phyloP scores from a whole-genome alignment of 805 yeast genomes.

The Wickerhamomyces mucosus region DNA sequence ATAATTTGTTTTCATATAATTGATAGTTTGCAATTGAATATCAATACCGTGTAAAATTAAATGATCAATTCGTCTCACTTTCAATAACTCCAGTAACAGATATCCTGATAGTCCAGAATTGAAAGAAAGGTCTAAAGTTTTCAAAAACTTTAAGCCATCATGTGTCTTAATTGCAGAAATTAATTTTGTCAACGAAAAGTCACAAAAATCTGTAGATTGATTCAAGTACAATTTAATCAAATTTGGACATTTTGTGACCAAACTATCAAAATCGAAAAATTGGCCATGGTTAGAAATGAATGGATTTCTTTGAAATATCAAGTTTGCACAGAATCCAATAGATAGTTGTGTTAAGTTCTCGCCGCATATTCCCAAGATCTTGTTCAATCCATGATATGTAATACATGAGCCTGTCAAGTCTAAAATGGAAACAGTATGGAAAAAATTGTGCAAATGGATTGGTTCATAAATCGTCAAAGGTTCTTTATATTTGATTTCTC shows the following conservation, averaged over 20 bases:
- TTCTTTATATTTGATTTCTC: constrained; percentile 10
- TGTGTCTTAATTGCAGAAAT: constrained; percentile 4
- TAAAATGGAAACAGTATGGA: constrained; percentile 7
- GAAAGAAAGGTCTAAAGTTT: constrained; percentile 16
- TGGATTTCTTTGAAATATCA: constrained; percentile 12
- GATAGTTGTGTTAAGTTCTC: constrained; percentile 6
- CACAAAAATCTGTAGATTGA: constrained; percentile 17
- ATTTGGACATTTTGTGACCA: constrained; percentile 9
- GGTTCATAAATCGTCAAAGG: constrained; percentile 8
- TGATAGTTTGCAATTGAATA: constrained; percentile 12
- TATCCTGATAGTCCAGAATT: constrained; percentile 15
- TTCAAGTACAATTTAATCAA: constrained; percentile 13
- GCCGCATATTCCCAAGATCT: constrained; percentile 11
- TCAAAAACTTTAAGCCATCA: constrained; percentile 3
- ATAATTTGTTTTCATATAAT: constrained; percentile 8
- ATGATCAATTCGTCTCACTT: constrained; percentile 5
- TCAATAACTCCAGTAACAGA: constrained; percentile 13
- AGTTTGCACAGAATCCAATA: constrained; percentile 16
- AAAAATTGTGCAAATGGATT: constrained; percentile 9
- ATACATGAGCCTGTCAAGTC: constrained; percentile 19
- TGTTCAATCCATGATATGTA: constrained; percentile 13
- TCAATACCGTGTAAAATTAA: constrained; percentile 16
- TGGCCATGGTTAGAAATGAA: constrained; percentile 4
- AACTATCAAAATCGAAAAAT: constrained; percentile 14
- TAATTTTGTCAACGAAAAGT: constrained; percentile 12